Percentiles rank a stretch among this genome's conserved stretches.
These are phyloP conservation scores for Hymenoscyphus scutula DNA, from an alignment of 2,329 filamentous ascomycete species.

Conservation along the genomic window DNA sequence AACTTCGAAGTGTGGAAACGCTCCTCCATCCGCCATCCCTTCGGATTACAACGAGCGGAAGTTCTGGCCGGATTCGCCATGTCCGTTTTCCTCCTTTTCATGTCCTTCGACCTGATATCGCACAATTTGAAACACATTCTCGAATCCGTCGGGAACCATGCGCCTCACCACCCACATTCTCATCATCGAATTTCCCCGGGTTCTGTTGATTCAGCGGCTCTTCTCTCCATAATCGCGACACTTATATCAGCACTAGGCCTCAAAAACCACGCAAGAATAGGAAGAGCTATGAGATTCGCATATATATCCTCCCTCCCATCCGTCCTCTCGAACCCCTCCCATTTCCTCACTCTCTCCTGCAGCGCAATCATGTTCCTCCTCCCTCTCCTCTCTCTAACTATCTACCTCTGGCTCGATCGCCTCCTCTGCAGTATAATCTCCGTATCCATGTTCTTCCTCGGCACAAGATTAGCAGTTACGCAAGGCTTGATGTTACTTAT, in stretches of 20 bases:
- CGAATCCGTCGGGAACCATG: constrained; percentile 67
- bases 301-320: constrained; percentile 79
- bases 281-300: constrained; percentile 83
- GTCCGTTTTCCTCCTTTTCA: constrained; percentile 95
- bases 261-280: constrained; percentile 88
- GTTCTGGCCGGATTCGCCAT: constrained; percentile 94
- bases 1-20: constrained; percentile 99
- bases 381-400: constrained; percentile 75
- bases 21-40: constrained; percentile 88
- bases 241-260: constrained; percentile 83
- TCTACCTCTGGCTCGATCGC: constrained; percentile 81
- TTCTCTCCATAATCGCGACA: constrained; percentile 79
- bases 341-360: constrained; percentile 89
- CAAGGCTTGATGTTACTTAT: constrained; percentile 94
- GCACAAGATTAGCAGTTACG: constrained; percentile 76
- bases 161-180: constrained; percentile 66
- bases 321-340: constrained; percentile 90
- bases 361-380: constrained; percentile 76
- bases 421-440: constrained; percentile 79
- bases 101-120: constrained; percentile 91
- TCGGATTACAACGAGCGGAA: constrained; percentile 87
- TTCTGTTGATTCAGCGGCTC: constrained; percentile 76
- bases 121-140: constrained; percentile 93
- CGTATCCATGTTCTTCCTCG: constrained; percentile 82
- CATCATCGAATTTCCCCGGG: constrained; percentile 70